Conservation (phyloP, 2,329 filamentous ascomycete species). For the Aureobasidium namibiae region DNA sequence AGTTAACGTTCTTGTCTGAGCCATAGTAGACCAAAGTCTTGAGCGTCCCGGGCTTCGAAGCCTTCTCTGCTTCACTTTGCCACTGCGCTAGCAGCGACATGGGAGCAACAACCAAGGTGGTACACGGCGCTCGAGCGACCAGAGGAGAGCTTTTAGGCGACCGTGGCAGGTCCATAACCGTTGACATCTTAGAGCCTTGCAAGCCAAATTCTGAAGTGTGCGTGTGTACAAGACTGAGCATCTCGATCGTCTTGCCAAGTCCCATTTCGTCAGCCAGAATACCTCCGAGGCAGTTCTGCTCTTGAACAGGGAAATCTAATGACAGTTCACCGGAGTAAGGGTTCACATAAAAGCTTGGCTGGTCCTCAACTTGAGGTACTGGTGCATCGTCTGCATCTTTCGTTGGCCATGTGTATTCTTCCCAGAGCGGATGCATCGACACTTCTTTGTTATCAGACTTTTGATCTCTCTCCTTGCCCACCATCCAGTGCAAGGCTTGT, state of each 20-base stretch:
- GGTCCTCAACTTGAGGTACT: conserved; percentile 55
- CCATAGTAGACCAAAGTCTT: conserved; percentile 90
- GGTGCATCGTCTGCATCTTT: conserved; percentile 81
- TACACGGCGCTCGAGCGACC: conserved; percentile 67
- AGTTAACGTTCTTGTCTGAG: conserved; percentile 68
- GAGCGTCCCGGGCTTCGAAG: conserved; percentile 74
- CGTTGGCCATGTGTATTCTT: conserved; percentile 83
- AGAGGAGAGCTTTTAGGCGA: conserved; percentile 49
- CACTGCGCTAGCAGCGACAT: conserved; percentile 96
- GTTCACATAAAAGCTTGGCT: conserved; percentile 83
- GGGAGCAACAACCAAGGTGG: conserved; percentile 89
- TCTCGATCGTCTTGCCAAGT: conserved; percentile 95
- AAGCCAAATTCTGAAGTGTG: conserved; percentile 52
- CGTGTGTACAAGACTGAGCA: conserved; percentile 86
- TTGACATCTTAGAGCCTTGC: conserved; percentile 2
- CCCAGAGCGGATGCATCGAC: conserved; percentile 96
- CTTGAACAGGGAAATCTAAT: conserved; percentile 82
- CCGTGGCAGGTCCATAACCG: conserved; percentile 53
- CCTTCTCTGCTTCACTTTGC: conserved; percentile 90
- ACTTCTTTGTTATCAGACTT: conserved; percentile 57
- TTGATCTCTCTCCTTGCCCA: conserved; percentile 80
- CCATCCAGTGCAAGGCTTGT: conserved; percentile 94
- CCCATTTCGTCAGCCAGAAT: conserved; percentile 97
- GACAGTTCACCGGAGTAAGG: conserved; percentile 93
- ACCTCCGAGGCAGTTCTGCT: conserved; percentile 89